Evolutionary conservation across 192 early-diverging fungal species (phyloP).

Genomic region (Backusella macrospora): DNA sequence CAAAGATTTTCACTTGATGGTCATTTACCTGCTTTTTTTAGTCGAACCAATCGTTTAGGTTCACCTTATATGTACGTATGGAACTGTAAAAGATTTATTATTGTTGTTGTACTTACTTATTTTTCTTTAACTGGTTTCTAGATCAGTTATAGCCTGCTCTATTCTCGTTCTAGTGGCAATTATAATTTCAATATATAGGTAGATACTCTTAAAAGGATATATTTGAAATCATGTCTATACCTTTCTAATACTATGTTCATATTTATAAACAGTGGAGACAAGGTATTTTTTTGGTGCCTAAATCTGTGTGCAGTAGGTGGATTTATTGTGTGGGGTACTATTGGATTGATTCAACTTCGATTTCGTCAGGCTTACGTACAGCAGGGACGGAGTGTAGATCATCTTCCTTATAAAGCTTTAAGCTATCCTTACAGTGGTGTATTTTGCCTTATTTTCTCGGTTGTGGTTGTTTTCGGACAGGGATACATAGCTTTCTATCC

Average conservation of each 20-base stretch:
- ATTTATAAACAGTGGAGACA: constrained; percentile 30
- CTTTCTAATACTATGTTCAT: neutral
- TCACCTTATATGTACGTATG: constrained; percentile 45
- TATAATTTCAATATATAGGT: constrained; percentile 47
- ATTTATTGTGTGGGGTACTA: constrained; percentile 81
- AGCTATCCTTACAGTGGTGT: constrained; percentile 70
- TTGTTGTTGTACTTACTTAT: neutral
- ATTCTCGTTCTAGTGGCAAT: constrained; percentile 58
- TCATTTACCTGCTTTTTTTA: constrained; percentile 66
- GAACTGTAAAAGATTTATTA: neutral
- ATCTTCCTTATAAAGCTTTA: constrained; percentile 70
- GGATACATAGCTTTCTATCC: constrained; percentile 56
- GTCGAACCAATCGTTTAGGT: constrained; percentile 54
- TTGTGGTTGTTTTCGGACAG: constrained; percentile 66
- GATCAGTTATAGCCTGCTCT: constrained; percentile 54
- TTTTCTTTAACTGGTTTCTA: neutral
- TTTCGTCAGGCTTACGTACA: constrained; percentile 76
- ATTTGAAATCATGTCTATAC: neutral
- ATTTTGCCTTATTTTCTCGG: constrained; percentile 60
- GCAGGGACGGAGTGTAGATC: constrained; percentile 62
- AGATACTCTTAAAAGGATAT: neutral
- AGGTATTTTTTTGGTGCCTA: constrained; percentile 60
- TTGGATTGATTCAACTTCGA: constrained; percentile 72
- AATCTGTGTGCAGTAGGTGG: constrained; percentile 69
- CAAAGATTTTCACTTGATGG: constrained; percentile 73